Base-by-base conservation (phyloP, 805 yeast species). In the Yarrowia deformans region DNA sequence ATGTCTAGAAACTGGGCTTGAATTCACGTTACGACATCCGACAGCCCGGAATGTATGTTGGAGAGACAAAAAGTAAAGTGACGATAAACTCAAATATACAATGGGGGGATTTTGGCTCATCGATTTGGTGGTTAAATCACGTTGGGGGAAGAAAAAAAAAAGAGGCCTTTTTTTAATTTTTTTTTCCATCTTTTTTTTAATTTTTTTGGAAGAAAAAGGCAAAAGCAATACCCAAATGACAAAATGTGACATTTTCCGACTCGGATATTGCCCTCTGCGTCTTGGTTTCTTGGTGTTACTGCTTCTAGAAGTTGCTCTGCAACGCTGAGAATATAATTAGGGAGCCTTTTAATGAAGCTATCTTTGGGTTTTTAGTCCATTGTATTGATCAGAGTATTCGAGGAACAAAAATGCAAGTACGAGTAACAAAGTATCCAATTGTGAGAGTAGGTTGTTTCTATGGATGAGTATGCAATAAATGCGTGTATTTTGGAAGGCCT, bases 401-500 rank as follows among this genome's bases (percentile, higher is more conserved):
- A n/a, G n/a, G n/a, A n/a, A n/a, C n/a, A n/a, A n/a, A n/a, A n/a
- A n/a, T n/a, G n/a, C n/a, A n/a, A n/a, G n/a, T n/a, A n/a, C n/a
- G n/a, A 23, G 29, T 23, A 4, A 23, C 29, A 23, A 4, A 23
- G 29, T 23, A 23, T 2, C 4, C 29, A 23, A 4, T 23, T 23
- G 29, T 23, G 29, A 34, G 37, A 37, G 37, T 56, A 40, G 48
- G 48, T 56, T 56, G 63, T 40, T 56, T 32, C 40, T 56, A 56
- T 56, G 29, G 64, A 56, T 56, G 64, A 50, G 37, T 18, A 56
- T 56, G 64, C 64, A 56, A 56, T 56, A 56, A 37, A 29, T n/a
- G 9, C n/a, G 3, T 3, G 35, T 18, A 8, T 13, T 13, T 49
- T 32, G 39, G 37, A 29, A n/a, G n/a, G n/a, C n/a, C n/a, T n/a